Conservation (phyloP, 129 eudicot species). For the Lactuca saligna region DNA sequence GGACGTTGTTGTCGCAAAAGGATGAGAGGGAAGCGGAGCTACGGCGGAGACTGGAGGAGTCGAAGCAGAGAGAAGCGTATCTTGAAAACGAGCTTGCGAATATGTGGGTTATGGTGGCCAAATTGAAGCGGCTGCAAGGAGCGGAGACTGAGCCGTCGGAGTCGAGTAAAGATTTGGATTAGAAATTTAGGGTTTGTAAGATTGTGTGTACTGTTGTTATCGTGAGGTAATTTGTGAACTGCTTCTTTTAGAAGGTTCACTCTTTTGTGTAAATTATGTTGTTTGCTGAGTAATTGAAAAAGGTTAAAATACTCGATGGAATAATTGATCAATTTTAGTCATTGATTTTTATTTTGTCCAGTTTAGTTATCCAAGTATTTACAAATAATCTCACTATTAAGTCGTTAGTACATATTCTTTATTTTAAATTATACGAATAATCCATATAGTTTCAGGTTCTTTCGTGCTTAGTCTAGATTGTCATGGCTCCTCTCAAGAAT, state of each 20-base stretch:
- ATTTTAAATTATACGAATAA: too few relatives aligned
- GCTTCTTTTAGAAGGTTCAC: background rate
- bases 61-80: constrained; percentile 90
- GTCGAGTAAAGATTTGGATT: constrained; percentile 38
- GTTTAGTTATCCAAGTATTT: too few relatives aligned
- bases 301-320: too few relatives aligned
- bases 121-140: constrained; percentile 72
- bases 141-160: constrained; percentile 58
- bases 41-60: constrained; percentile 68
- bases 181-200: constrained; percentile 13
- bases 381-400: too few relatives aligned
- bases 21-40: constrained; percentile 66
- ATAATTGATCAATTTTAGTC: too few relatives aligned
- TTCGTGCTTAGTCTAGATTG: too few relatives aligned
- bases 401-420: too few relatives aligned
- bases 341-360: too few relatives aligned
- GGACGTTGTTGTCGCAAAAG: constrained; percentile 63
- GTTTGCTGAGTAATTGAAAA: background rate
- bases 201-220: background rate
- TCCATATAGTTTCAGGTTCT: too few relatives aligned
- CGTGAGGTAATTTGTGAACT: constrained; percentile 1
- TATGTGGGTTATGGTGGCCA: constrained; percentile 98
- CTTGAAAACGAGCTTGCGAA: constrained; percentile 95
- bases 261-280: background rate
- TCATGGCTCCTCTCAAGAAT: too few relatives aligned